These are phyloP conservation scores for Amoebophrya sp. DNA, from an alignment of 169 alveolate species.

Conservation along the genomic window DNA sequence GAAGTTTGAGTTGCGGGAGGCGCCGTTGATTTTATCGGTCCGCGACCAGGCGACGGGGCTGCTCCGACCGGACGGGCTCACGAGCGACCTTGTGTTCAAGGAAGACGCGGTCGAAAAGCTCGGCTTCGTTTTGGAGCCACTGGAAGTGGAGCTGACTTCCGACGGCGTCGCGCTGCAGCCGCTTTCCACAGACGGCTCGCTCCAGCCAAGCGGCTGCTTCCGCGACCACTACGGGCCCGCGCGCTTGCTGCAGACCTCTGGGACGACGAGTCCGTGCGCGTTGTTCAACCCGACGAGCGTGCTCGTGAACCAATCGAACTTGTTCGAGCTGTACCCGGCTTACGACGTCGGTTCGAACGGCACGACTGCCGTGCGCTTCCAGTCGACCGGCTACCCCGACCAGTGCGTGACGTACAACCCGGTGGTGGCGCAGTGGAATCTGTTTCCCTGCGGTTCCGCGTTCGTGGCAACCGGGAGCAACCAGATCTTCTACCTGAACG, in stretches of 20 bases:
- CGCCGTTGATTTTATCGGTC: not conserved
- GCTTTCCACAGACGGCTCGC: not conserved
- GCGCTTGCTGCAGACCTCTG: not conserved
- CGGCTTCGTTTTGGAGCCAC: not conserved
- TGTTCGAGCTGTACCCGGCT: not conserved
- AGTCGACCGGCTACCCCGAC: not conserved
- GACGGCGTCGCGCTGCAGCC: not conserved
- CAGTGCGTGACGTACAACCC: not conserved
- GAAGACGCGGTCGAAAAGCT: not conserved
- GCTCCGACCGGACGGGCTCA: not conserved
- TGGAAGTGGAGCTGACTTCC: not conserved
- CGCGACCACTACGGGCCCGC: not conserved
- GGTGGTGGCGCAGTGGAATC: not conserved
- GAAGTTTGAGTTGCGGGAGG: not conserved
- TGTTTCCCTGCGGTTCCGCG: not conserved
- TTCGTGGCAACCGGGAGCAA: not conserved
- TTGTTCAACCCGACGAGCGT: not conserved
- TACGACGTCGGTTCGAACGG: not conserved
- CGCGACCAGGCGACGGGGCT: not conserved
- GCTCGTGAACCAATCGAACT: not conserved
- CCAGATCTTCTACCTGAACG: not conserved
- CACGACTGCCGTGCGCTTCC: not conserved
- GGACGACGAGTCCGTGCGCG: not conserved
- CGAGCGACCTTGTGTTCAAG: not conserved
- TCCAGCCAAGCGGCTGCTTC: not conserved